Percentiles rank a stretch among this genome's conserved stretches.
Evolutionary conservation across 1,284 basidiomycete genomes (phyloP).

Genomic region (Ustilago cynodontis): DNA sequence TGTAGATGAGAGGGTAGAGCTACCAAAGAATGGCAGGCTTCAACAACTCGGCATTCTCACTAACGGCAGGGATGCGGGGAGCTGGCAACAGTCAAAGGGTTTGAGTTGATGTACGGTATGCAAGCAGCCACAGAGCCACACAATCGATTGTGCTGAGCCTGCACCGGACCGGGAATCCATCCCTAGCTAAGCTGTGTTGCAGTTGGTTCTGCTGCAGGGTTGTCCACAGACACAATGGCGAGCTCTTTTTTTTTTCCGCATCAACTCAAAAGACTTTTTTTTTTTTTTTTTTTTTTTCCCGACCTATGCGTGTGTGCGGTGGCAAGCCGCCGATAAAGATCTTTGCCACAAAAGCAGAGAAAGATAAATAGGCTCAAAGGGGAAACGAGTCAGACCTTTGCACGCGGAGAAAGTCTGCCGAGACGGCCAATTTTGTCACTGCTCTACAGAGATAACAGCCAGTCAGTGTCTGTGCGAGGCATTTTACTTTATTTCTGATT

Average conservation of each 20-base stretch:
- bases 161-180: constrained; percentile 13
- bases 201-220: background rate
- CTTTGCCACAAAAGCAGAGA: constrained; percentile 18
- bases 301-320: too few relatives aligned
- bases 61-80: background rate
- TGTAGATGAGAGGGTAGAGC: background rate
- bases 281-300: too few relatives aligned
- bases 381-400: constrained; percentile 2
- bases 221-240: background rate
- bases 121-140: background rate
- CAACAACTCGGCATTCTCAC: background rate
- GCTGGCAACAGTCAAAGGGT: background rate
- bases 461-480: background rate
- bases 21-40: background rate
- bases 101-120: background rate
- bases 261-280: too few relatives aligned
- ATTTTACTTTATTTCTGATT: background rate
- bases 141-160: constrained; percentile 9
- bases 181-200: constrained; percentile 3
- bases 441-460: background rate
- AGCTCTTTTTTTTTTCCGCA: background rate
- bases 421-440: constrained; percentile 31
- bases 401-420: constrained; percentile 12
- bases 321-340: constrained; percentile 41
- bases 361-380: constrained; percentile 2